phyloP scores from a whole-genome alignment of 805 yeast genomes.

The Hagleromyces aurorensis region DNA sequence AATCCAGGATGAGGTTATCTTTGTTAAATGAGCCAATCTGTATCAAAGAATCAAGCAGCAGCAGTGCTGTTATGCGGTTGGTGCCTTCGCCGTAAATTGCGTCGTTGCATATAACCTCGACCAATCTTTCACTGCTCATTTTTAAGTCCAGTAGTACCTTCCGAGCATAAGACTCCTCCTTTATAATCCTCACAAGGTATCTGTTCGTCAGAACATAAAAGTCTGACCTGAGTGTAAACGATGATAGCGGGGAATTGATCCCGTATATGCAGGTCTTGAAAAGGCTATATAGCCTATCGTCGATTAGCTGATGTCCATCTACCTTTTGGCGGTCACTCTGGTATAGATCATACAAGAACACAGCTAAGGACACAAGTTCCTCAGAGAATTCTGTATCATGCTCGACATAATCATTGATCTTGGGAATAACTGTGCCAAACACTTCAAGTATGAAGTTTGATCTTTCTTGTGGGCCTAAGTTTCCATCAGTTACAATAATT shows the following conservation, averaged over 20 bases:
- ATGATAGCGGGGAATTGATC: conserved; percentile 59
- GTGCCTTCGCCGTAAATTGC: conserved; percentile 73
- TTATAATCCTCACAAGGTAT: conserved; percentile 46
- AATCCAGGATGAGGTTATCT: conserved; percentile 49
- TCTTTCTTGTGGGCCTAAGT: conserved; percentile 37
- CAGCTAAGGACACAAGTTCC: conserved; percentile 69
- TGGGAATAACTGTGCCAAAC: conserved; percentile 68
- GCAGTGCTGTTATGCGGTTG: conserved; percentile 63
- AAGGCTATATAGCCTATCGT: conserved; percentile 55
- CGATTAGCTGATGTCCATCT: conserved; percentile 32
- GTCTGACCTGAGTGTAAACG: conserved; percentile 65
- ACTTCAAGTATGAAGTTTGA: conserved; percentile 65
- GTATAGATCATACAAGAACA: conserved; percentile 57
- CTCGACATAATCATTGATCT: conserved; percentile 66
- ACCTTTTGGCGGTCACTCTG: conserved; percentile 37
- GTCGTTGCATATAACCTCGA: conserved; percentile 66
- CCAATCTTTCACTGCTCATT: conserved; percentile 50
- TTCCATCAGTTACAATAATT: conserved; percentile 57
- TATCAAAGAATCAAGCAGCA: conserved; percentile 63
- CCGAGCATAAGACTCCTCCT: conserved; percentile 35
- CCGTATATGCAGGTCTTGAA: conserved; percentile 72
- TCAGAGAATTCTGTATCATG: conserved; percentile 59
- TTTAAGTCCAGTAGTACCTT: conserved; percentile 49
- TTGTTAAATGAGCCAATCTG: conserved; percentile 45
- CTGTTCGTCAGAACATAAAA: conserved; percentile 66